Percentiles rank a stretch among this genome's conserved stretches.
These are phyloP conservation scores for Coriolopsis trogii DNA, from an alignment of 1,284 basidiomycete species.

Conservation along the genomic window DNA sequence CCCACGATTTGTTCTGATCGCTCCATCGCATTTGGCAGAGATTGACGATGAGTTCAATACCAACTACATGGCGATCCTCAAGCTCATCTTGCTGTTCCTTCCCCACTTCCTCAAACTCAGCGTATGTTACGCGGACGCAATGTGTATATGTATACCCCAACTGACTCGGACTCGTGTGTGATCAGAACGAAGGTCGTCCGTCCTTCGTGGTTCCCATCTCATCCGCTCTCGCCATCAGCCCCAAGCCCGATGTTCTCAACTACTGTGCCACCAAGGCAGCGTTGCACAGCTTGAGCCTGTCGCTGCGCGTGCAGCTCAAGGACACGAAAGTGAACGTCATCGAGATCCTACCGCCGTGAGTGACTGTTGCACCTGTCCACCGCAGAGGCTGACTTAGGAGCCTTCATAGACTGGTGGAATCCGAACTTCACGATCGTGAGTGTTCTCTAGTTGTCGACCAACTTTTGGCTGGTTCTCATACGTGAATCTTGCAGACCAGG, in stretches of 20 bases:
- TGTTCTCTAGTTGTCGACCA: background rate
- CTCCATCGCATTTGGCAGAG: too few species aligned
- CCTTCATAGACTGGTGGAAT: constrained; percentile 55
- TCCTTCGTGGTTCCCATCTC: constrained; percentile 57
- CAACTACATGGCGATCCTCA: constrained; percentile 60
- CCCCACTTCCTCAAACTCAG: constrained; percentile 59
- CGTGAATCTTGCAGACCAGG: constrained; percentile 45
- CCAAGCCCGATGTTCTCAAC: constrained; percentile 45
- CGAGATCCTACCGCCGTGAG: constrained; percentile 66
- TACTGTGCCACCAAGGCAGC: constrained; percentile 68
- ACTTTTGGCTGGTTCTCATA: background rate
- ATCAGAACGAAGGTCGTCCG: constrained; percentile 44
- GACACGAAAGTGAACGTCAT: constrained; percentile 56
- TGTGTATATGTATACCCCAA: background rate
- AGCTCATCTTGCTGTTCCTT: constrained; percentile 51
- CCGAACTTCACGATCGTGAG: constrained; percentile 66
- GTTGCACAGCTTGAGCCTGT: constrained; percentile 55
- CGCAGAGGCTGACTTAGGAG: background rate
- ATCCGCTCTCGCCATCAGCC: constrained; percentile 52
- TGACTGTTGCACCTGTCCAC: constrained; percentile 10
- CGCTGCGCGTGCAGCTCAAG: constrained; percentile 50
- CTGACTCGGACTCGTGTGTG: background rate
- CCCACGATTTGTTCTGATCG: too few species aligned
- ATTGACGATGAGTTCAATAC: constrained; percentile 52
- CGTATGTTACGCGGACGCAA: constrained; percentile 35